Conservation (phyloP, 2,329 filamentous ascomycete species). For the Diaporthe vexans region DNA sequence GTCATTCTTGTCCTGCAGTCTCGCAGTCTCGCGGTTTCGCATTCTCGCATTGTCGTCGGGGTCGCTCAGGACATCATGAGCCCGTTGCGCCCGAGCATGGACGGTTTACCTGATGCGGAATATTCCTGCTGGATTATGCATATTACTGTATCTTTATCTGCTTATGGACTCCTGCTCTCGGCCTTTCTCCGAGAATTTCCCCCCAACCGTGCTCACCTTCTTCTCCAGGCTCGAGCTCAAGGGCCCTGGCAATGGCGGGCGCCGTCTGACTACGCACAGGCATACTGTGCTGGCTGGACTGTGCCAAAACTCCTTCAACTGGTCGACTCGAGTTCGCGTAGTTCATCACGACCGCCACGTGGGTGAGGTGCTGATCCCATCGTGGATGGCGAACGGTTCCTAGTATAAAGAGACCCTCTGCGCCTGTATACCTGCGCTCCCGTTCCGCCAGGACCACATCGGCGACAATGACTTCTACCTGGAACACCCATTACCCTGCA, state of each 20-base stretch:
- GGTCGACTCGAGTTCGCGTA: background rate
- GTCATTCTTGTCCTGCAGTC: background rate
- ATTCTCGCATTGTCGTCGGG: background rate
- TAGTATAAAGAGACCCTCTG: background rate
- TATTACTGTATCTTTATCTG: background rate
- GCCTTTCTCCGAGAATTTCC: conserved; percentile 27
- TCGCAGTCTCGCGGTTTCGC: background rate
- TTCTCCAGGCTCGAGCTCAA: conserved; percentile 17
- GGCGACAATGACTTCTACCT: background rate
- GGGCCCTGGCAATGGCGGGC: conserved; percentile 20
- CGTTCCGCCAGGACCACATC: background rate
- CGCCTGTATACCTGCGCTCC: background rate
- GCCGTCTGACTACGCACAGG: background rate
- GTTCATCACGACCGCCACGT: conserved; percentile 8
- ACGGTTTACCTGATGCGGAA: background rate
- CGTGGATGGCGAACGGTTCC: conserved; percentile 1
- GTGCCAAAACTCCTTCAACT: background rate
- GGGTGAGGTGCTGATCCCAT: conserved; percentile 1
- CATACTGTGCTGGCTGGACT: conserved; percentile 10
- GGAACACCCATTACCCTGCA: background rate
- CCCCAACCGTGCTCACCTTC: conserved; percentile 34
- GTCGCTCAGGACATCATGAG: background rate
- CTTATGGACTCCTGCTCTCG: background rate
- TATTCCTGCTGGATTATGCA: conserved; percentile 1
- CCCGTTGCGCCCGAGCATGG: background rate